Evolutionary conservation across 371 early-diverging fungal species (phyloP).

Genomic region (Apophysomyces trapeziformis): DNA sequence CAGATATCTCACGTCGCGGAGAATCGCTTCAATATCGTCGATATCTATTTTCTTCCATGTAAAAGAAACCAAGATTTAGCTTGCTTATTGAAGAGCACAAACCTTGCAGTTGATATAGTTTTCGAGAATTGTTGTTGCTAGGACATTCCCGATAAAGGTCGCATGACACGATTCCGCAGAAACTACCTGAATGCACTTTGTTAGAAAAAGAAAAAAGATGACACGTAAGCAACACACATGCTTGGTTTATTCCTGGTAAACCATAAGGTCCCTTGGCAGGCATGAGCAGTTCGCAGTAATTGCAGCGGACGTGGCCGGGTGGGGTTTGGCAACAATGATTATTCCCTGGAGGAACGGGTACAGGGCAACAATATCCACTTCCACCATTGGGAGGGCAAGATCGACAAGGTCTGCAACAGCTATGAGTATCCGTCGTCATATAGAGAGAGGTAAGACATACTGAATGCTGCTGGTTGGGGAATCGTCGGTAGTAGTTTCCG

Average conservation of each 20-base stretch:
- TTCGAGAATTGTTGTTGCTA: conserved; percentile 9
- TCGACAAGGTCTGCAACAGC: conserved; percentile 17
- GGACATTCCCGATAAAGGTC: conserved; percentile 25
- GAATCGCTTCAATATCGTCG: neutral
- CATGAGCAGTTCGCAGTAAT: conserved; percentile 20
- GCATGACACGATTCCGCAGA: conserved; percentile 30
- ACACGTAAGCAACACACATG: conserved; percentile 9
- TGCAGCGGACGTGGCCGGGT: conserved; percentile 22
- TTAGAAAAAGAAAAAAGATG: neutral
- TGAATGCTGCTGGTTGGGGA: no score
- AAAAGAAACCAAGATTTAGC: neutral
- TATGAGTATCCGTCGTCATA: neutral
- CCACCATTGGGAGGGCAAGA: conserved; percentile 14
- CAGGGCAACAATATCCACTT: conserved; percentile 12
- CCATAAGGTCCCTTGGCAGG: conserved; percentile 16
- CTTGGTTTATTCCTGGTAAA: conserved; percentile 22
- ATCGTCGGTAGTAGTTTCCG: no score
- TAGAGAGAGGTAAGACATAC: no score
- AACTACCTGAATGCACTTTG: conserved; percentile 17
- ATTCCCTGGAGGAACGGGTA: conserved; percentile 14
- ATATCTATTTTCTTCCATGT: conserved; percentile 13
- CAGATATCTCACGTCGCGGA: conserved; percentile 14
- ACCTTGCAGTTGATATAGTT: conserved; percentile 26
- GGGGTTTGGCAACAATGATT: conserved; percentile 12
- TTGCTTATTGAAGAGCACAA: neutral